A percentile compares a stretch with the other conserved stretches of the same genome.
phyloP scores from a whole-genome alignment of 495 filamentous ascomycete genomes.

The Penicillium canescens region DNA sequence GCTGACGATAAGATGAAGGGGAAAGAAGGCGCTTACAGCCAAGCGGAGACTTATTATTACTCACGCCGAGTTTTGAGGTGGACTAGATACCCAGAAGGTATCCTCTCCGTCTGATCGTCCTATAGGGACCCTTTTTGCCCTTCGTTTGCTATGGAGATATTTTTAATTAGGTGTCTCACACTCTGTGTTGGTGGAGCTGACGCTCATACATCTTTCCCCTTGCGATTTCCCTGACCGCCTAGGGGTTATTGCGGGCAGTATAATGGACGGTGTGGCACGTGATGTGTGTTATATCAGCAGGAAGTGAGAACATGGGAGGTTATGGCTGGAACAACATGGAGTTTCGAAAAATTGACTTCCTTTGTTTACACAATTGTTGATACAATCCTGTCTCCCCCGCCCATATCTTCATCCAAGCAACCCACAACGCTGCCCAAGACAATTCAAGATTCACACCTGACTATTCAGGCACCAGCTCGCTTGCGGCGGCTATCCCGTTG shows the following conservation, averaged over 20 bases:
- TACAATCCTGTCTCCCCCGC: no score
- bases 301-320: background rate
- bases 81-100: slow-evolving; percentile 5
- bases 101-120: slow-evolving; percentile 10
- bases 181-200: slow-evolving; percentile 10
- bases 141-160: slow-evolving; percentile 14
- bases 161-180: slow-evolving; percentile 30
- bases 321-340: background rate
- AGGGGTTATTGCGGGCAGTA: slow-evolving; percentile 1
- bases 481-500: slow-evolving; percentile 50
- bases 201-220: background rate
- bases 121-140: background rate
- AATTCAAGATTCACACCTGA: slow-evolving; percentile 17
- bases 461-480: slow-evolving; percentile 31
- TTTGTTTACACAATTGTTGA: no score
- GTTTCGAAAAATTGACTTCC: background rate
- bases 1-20: slow-evolving; percentile 13
- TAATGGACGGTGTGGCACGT: slow-evolving; percentile 8
- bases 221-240: slow-evolving; percentile 11
- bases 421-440: background rate
- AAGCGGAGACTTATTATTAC: slow-evolving; percentile 11
- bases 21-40: slow-evolving; percentile 7
- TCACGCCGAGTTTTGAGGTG: slow-evolving; percentile 5
- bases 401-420: no score
- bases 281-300: background rate